Base-by-base conservation (phyloP, 2,329 filamentous ascomycete genomes). In the Ampelomyces quisqualis region DNA sequence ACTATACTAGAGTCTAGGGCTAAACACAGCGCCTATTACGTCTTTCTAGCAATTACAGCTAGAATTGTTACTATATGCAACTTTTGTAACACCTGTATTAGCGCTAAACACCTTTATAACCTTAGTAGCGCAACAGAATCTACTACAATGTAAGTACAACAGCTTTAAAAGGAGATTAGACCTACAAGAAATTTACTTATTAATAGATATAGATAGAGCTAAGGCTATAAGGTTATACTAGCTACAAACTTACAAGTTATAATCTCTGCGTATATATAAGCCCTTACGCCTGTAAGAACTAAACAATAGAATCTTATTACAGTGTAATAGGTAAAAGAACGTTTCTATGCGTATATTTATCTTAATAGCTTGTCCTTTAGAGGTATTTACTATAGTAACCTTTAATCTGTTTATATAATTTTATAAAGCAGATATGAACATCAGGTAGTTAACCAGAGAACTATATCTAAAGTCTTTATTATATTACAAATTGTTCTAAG, bases 101-200 rank as follows among this genome's bases (percentile, higher is more conserved):
- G 22, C 9, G 22, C 7, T 7, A 14, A 29, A 13, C 7, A 13
- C 13, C 26, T 15, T 29, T 14, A 13, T 13, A 14, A 4, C 26
- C 26, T 14, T 7, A 41, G 7, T 17, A 24, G n/a, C n/a, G 22
- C 22, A 24, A 24, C 6, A 24, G 22, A 7, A n/a, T 24, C 9
- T 24, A 7, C n/a, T 7, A 7, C 22, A 10, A 24, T n/a, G 26
- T 11, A 2, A 34, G 13, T 29, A 31, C 17, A 14, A 30, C 6
- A 17, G 3, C 31, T 14, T 27, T 4, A 18, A 22, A 40, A 27
- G 32, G 3, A 21, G 8, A 22, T 7, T 44, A 3, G n/a, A 35
- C 11, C 17, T 32, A 13, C 8, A 44, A 33, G 41, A 44, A 22
- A n/a, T 45, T 32, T 38, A 3, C 20, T 4, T 15, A 6, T 14